Evolutionary conservation across 1,284 basidiomycete species (phyloP).

Genomic region (Ceratobasidium sp.): DNA sequence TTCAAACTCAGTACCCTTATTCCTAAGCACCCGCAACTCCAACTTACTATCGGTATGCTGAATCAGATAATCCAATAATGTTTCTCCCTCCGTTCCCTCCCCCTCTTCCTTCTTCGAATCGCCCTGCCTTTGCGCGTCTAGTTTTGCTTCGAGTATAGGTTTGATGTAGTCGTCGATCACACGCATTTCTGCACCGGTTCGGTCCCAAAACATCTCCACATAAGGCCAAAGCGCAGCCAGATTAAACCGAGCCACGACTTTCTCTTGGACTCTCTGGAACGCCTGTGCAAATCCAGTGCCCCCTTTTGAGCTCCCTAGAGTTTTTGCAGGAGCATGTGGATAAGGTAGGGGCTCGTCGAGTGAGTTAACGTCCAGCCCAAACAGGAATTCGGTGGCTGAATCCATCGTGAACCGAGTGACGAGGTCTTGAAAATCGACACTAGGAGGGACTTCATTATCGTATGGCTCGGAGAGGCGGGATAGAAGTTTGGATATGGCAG

Average conservation of each 20-base stretch:
- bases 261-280: conserved; percentile 72
- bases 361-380: conserved; percentile 33
- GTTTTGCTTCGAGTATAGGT: conserved; percentile 68
- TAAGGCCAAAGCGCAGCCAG: conserved; percentile 70
- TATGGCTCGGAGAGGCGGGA: background rate
- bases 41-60: conserved; percentile 42
- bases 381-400: conserved; percentile 46
- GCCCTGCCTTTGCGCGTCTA: conserved; percentile 61
- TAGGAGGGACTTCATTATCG: conserved; percentile 61
- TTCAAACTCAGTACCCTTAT: background rate
- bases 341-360: background rate
- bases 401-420: conserved; percentile 68
- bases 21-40: background rate
- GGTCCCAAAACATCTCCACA: conserved; percentile 71
- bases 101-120: conserved; percentile 49
- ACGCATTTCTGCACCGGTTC: conserved; percentile 64
- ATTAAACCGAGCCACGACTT: conserved; percentile 65
- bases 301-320: background rate
- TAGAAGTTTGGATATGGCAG: conserved; percentile 46
- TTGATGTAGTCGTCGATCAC: conserved; percentile 72
- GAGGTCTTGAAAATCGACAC: conserved; percentile 67
- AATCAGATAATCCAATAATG: conserved; percentile 72
- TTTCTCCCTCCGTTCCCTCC: conserved; percentile 61
- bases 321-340: background rate
- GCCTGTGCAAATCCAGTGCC: conserved; percentile 65